Evolutionary conservation across 2,329 filamentous ascomycete species (phyloP), one percentile per base, ranked within the genome.

Genomic region (Leptographium galeiforme): DNA sequence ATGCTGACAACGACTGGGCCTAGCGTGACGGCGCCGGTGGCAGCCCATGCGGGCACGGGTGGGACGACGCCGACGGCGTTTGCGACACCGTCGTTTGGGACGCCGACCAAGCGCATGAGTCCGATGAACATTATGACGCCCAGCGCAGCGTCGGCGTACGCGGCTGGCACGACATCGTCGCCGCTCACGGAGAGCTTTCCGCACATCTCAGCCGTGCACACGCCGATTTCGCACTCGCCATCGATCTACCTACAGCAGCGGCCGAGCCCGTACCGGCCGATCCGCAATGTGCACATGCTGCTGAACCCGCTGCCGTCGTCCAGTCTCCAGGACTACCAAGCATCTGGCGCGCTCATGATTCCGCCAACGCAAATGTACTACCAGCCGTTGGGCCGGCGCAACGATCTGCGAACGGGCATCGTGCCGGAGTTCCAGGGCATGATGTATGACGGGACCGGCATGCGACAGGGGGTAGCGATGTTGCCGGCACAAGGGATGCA

Each of bases 211-310:
- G 57, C 72, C 12, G 70, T 76, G 12, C 77, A 81, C 51, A 79
- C 82, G 10, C 83, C 85, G 7, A 79, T 81, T 46, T 84, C 87
- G 36, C 78, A 93, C 58, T 97, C 93, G 36, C 91, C 91, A 1
- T 90, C 87, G 12, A 81, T 88, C 62, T 94, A 94, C 68, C 74
- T 96, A 40, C 85, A 87, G 63, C 88, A 95, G 65, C 81, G 93
- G 54, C 84, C 87, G 58, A 97, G 91, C 53, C 93, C 93, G 4
- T 97, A 97, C 68, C 87, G 89, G 58, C 91, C 91, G 1, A 85
- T 96, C 41, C 85, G 90, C 52, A 80, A 88, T 56, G 88, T 96
- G 55, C 89, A 93, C 60, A 95, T 89, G 0, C 78, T 97, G n/a
- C 75, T 96, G 34, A 89, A 93, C 55, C 90, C 90, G 36, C 88